Percentiles rank a stretch among this genome's conserved stretches.
Conservation (phyloP, 1,284 basidiomycete genomes). For the Papiliotrema flavescens region DNA sequence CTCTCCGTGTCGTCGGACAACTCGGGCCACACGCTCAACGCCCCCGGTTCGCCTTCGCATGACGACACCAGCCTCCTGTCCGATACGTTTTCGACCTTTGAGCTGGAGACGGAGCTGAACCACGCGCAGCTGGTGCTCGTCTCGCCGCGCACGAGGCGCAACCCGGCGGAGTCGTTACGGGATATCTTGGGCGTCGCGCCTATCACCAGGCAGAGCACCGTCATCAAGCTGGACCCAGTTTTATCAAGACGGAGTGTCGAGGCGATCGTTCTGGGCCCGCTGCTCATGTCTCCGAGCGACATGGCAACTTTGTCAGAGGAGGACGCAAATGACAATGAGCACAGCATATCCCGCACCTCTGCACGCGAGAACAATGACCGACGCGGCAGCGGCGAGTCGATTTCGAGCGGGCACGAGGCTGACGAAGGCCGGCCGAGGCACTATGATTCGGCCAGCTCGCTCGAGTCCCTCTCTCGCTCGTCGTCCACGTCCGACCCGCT, state of each 20-base stretch:
- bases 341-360: neutral
- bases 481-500: slow-evolving; percentile 1
- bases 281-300: neutral
- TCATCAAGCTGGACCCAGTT: neutral
- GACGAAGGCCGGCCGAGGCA: neutral
- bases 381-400: neutral
- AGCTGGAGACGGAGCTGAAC: slow-evolving; percentile 14
- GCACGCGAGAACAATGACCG: too few species aligned
- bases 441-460: slow-evolving; percentile 3
- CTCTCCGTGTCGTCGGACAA: neutral
- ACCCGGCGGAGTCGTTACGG: slow-evolving; percentile 10
- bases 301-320: neutral
- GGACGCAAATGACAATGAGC: neutral
- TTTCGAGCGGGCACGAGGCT: neutral
- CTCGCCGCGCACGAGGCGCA: slow-evolving; percentile 15
- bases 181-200: slow-evolving; percentile 13
- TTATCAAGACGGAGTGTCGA: slow-evolving; percentile 1
- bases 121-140: slow-evolving; percentile 22
- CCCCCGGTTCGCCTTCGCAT: neutral
- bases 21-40: neutral
- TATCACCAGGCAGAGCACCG: neutral
- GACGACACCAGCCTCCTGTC: neutral
- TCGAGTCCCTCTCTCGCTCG: slow-evolving; percentile 4
- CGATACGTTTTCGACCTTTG: slow-evolving; percentile 7
- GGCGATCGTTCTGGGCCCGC: slow-evolving; percentile 8